Conservation (phyloP, 345 rosid species). For the Mercurialis annua region DNA sequence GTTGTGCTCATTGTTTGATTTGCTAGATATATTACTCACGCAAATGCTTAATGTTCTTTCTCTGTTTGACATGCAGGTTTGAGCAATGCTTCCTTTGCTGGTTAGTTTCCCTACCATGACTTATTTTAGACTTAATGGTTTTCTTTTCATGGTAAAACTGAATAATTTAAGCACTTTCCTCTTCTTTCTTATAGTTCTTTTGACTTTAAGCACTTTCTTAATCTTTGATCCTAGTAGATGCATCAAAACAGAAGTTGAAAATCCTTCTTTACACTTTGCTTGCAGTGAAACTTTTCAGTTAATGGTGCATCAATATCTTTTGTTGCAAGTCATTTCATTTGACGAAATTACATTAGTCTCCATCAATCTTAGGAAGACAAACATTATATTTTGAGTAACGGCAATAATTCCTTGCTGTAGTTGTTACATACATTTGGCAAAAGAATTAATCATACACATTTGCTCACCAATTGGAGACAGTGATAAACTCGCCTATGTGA, state of each 20-base stretch:
- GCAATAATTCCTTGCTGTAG: neutral
- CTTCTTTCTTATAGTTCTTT: neutral
- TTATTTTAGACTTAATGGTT: neutral
- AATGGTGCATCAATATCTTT: neutral
- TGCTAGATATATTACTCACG: neutral
- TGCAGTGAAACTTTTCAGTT: neutral
- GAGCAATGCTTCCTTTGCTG: constrained; percentile 58
- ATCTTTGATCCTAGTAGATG: neutral
- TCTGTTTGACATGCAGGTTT: constrained; percentile 45
- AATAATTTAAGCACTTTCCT: constrained; percentile 2
- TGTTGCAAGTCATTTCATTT: neutral
- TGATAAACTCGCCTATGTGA: neutral
- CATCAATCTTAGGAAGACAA: neutral
- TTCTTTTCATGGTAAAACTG: neutral
- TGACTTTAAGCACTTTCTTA: neutral
- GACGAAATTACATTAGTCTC: neutral
- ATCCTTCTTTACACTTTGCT: neutral
- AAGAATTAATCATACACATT: neutral
- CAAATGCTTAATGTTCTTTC: constrained; percentile 8
- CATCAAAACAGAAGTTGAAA: neutral
- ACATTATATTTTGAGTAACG: neutral
- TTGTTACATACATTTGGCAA: neutral
- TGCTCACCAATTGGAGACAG: neutral
- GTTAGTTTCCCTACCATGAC: constrained; percentile 37
- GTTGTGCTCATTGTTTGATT: neutral